Evolutionary conservation across 2,329 filamentous ascomycete genomes (phyloP).

Genomic region (Chrysoporthe austroafricana): DNA sequence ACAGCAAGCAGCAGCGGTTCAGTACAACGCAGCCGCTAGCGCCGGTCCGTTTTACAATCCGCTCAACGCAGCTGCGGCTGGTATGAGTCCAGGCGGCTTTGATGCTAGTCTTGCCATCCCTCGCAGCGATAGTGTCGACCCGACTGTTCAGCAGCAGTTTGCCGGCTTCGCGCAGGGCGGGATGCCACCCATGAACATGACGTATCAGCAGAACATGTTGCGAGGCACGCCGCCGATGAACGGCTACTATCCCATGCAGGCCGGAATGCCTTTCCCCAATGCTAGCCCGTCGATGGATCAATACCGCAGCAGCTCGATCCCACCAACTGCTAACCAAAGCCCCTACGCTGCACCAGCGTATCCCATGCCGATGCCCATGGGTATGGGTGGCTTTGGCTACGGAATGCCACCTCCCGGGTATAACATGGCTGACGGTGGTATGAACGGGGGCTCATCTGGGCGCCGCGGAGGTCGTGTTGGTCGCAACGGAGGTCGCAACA

Average conservation of each 20-base stretch:
- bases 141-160: slow-evolving; percentile 52
- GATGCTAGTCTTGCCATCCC: slow-evolving; percentile 58
- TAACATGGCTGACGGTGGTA: slow-evolving; percentile 25
- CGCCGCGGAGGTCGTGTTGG: slow-evolving; percentile 27
- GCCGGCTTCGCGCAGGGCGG: slow-evolving; percentile 52
- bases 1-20: slow-evolving; percentile 35
- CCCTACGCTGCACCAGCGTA: slow-evolving; percentile 57
- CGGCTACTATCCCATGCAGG: slow-evolving; percentile 63
- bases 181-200: slow-evolving; percentile 55
- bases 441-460: slow-evolving; percentile 24
- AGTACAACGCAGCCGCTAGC: slow-evolving; percentile 44
- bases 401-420: slow-evolving; percentile 32
- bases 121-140: slow-evolving; percentile 57
- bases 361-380: slow-evolving; percentile 42
- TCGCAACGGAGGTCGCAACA: slow-evolving; percentile 26
- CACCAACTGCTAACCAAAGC: slow-evolving; percentile 48
- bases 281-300: slow-evolving; percentile 57
- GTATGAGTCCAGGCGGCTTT: slow-evolving; percentile 43
- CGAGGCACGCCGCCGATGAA: slow-evolving; percentile 57
- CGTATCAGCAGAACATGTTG: slow-evolving; percentile 64
- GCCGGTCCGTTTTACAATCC: slow-evolving; percentile 57
- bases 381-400: slow-evolving; percentile 51
- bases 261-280: slow-evolving; percentile 57
- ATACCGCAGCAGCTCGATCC: slow-evolving; percentile 59
- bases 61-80: slow-evolving; percentile 46